Base-by-base conservation (phyloP, 345 rosid species). In the Xanthoceras sorbifolium region DNA sequence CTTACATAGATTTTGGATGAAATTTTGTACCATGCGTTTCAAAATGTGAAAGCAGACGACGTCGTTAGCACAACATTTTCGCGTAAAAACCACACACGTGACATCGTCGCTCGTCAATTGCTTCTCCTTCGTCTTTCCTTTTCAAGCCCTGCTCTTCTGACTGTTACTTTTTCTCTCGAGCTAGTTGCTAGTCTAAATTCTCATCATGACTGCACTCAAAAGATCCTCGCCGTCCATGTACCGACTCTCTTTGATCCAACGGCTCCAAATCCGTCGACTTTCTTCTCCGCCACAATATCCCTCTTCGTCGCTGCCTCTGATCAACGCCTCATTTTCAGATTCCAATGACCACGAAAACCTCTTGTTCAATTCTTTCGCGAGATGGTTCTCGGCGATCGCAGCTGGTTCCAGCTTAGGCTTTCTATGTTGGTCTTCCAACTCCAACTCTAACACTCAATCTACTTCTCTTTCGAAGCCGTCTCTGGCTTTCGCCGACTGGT, bases 341-440 rank as follows among this genome's bases (percentile, higher is more conserved):
- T 70, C 79, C 44, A 59, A 67, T 26, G 73, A 80, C 65, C 44
- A 0, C 15, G 54, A 76, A 6, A 29, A 61, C 46, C 67, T 59
- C 48, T 63, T 63, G 4, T 32, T 59, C 5, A 26, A 77, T 40
- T 81, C 86, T 73, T 65, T 87, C 20, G 15, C 71, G 29, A 86
- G 74, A 77, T 90, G 91, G 91, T 76, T 90, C 76, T 83, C 93
- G 1, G 89, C 88, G 42, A 62, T 89, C 12, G 80, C 84, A 3
- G 77, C 79, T 25, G 90, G 92, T n/a, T 89, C 97, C 28, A 83
- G 88, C 72, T 71, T 93, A 54, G 97, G 96, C 29, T 73, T 90
- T 31, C 77, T 87, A 4, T 93, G 52, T 69, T 93, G 87, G 87
- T 88, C 77, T 67, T 54, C 80, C 32, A 23, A 57, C 14, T 57